phyloP scores from a whole-genome alignment of 768 basidiomycete species.

The Boletus subparvulus region DNA sequence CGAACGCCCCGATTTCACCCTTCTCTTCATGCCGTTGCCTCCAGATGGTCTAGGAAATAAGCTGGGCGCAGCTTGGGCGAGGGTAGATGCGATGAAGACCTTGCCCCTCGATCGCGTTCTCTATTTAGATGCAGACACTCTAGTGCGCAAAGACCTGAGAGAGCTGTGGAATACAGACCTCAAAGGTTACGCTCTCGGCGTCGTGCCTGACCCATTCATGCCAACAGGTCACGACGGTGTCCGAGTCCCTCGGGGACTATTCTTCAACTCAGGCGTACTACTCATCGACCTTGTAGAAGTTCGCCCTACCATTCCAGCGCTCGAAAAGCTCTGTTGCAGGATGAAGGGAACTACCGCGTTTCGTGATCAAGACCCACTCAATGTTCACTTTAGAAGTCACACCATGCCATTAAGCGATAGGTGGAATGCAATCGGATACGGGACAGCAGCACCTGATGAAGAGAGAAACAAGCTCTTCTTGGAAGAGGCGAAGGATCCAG shows the following conservation, averaged over 20 bases:
- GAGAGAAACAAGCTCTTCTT: conserved; percentile 30
- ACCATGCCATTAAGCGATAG: conserved; percentile 39
- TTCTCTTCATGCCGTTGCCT: conserved; percentile 41
- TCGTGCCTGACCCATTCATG: conserved; percentile 44
- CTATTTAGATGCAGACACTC: conserved; percentile 27
- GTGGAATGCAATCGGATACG: conserved; percentile 55
- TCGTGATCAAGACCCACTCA: conserved; percentile 50
- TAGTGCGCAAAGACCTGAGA: conserved; percentile 40
- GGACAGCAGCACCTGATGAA: conserved; percentile 42
- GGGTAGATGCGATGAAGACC: conserved; percentile 41
- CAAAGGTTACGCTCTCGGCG: conserved; percentile 39
- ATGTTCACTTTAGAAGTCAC: conserved; percentile 39
- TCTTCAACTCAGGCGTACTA: conserved; percentile 54
- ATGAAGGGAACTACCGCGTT: conserved; percentile 30
- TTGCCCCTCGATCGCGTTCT: conserved; percentile 47
- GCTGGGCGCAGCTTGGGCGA: conserved; percentile 42
- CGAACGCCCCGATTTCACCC: conserved; percentile 28
- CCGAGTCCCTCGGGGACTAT: conserved; percentile 33
- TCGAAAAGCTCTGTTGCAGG: conserved; percentile 22
- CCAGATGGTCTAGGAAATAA: conserved; percentile 20
- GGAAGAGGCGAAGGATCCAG: conserved; percentile 37
- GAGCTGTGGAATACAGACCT: conserved; percentile 47
- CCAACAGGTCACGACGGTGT: conserved; percentile 37
- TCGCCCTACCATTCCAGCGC: conserved; percentile 23
- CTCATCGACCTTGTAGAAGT: conserved; percentile 45